Evolutionary conservation across 345 rosid species (phyloP).

Genomic region (Hypericum androsaemum): DNA sequence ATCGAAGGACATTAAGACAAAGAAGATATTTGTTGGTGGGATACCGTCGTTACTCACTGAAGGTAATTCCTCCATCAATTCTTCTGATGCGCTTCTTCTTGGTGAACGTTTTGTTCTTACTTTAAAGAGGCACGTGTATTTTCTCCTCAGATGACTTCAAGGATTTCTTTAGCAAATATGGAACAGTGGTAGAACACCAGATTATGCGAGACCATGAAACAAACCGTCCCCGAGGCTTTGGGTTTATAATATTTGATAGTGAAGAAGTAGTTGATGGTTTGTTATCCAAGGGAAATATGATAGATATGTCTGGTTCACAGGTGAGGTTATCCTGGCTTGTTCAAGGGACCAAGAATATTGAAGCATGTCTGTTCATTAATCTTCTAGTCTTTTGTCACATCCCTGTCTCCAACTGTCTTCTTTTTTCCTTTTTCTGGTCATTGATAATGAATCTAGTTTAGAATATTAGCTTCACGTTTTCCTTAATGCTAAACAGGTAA

Average conservation of each 20-base stretch:
- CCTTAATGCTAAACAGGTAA: conserved; percentile 27
- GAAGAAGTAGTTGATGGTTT: conserved; percentile 79
- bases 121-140: background rate
- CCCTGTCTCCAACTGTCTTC: background rate
- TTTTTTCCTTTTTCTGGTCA: background rate
- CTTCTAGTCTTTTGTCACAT: background rate
- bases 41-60: conserved; percentile 66
- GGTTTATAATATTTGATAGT: conserved; percentile 77
- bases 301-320: conserved; percentile 90
- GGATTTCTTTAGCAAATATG: conserved; percentile 73
- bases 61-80: conserved; percentile 30
- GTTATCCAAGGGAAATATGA: conserved; percentile 78
- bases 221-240: conserved; percentile 83
- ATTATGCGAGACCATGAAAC: conserved; percentile 88
- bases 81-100: background rate
- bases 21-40: conserved; percentile 92
- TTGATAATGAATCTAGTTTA: background rate
- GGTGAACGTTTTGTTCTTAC: background rate
- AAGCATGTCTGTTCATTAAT: background rate
- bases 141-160: conserved; percentile 57
- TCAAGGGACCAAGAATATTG: conserved; percentile 17
- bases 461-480: conserved; percentile 12
- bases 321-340: conserved; percentile 41
- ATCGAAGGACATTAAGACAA: conserved; percentile 67
- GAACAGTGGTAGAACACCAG: conserved; percentile 70